Conservation (phyloP, 768 basidiomycete species). For the Hypholoma sublateritium region DNA sequence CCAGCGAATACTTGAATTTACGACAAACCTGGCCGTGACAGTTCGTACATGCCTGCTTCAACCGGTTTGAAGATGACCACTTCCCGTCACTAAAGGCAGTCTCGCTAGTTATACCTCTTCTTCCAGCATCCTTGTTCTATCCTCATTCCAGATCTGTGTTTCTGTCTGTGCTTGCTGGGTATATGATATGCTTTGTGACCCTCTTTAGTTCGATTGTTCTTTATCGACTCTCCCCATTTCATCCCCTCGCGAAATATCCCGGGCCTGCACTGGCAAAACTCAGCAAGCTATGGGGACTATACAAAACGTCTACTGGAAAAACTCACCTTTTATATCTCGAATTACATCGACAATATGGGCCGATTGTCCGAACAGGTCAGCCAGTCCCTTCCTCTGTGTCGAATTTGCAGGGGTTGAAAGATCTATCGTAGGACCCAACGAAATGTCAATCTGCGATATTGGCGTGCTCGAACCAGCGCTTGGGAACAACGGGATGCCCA, state of each 20-base stretch:
- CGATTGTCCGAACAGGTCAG: conserved; percentile 54
- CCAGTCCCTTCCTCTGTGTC: neutral
- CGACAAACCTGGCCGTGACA: neutral
- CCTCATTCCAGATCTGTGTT: neutral
- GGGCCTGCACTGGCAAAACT: conserved; percentile 42
- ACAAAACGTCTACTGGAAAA: conserved; percentile 32
- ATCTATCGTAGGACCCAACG: conserved; percentile 40
- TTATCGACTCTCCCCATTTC: conserved; percentile 3
- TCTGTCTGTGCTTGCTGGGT: neutral
- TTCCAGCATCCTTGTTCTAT: neutral
- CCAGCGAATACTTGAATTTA: neutral
- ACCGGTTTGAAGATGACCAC: conserved; percentile 2
- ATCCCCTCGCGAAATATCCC: conserved; percentile 35
- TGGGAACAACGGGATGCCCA: conserved; percentile 41
- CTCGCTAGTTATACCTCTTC: neutral
- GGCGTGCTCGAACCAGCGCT: conserved; percentile 31
- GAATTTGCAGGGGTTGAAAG: neutral
- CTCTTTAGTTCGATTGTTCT: conserved; percentile 1
- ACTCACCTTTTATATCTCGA: conserved; percentile 41
- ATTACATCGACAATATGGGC: conserved; percentile 54
- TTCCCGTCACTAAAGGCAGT: neutral
- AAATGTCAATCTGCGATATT: conserved; percentile 36
- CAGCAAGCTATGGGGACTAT: conserved; percentile 38
- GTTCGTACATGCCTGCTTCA: neutral
- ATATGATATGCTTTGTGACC: neutral